Evolutionary conservation across 2,329 filamentous ascomycete genomes (phyloP).

Genomic region (Alternaria tenuissima): DNA sequence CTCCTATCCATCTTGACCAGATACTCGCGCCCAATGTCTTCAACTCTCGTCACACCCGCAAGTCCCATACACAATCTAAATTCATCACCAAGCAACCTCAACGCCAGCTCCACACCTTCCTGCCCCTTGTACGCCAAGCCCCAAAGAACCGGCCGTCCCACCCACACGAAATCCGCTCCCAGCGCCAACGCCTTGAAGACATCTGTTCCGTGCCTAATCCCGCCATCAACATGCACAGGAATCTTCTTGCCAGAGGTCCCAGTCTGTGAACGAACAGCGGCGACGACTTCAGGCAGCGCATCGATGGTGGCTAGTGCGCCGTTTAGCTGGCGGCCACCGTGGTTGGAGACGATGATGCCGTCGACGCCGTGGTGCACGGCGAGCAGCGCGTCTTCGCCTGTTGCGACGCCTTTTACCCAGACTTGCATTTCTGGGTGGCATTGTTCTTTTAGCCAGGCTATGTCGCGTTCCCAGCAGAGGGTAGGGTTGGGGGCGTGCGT

Average conservation of each 20-base stretch:
- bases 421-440: constrained; percentile 36
- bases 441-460: constrained; percentile 30
- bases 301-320: constrained; percentile 52
- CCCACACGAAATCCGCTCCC: constrained; percentile 85
- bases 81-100: constrained; percentile 30
- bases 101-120: constrained; percentile 31
- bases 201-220: constrained; percentile 86
- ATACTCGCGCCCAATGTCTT: constrained; percentile 34
- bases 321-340: constrained; percentile 62
- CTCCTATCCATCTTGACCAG: constrained; percentile 34
- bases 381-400: constrained; percentile 52
- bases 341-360: constrained; percentile 61
- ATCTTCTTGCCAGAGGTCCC: constrained; percentile 20
- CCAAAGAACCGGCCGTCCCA: constrained; percentile 65
- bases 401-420: constrained; percentile 57
- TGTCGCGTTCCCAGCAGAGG: constrained; percentile 35
- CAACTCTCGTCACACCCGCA: constrained; percentile 31
- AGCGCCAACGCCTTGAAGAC: constrained; percentile 94
- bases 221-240: constrained; percentile 89
- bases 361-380: constrained; percentile 54
- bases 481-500: constrained; percentile 34
- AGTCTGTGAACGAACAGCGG: constrained; percentile 55
- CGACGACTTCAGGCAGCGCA: constrained; percentile 63
- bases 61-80: constrained; percentile 36
- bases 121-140: constrained; percentile 63